These are phyloP conservation scores for Fusarium continuum DNA, from an alignment of 2,329 filamentous ascomycete species.

Conservation along the genomic window DNA sequence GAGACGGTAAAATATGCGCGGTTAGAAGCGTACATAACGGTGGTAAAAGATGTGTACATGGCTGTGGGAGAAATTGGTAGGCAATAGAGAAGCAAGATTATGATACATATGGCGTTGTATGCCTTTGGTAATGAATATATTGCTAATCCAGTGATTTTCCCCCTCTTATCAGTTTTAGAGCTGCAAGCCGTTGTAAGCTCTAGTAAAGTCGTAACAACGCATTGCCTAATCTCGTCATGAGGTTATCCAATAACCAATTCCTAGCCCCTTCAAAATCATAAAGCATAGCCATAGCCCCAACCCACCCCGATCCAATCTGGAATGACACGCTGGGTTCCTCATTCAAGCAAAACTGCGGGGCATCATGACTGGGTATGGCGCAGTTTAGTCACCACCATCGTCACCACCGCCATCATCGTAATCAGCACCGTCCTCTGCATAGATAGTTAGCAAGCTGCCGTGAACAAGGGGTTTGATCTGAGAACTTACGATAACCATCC, in stretches of 20 bases:
- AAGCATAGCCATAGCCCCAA: conserved; percentile 18
- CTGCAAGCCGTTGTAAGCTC: neutral
- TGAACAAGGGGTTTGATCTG: neutral
- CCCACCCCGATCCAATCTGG: neutral
- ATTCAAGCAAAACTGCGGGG: neutral
- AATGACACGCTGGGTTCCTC: neutral
- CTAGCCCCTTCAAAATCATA: conserved; percentile 3
- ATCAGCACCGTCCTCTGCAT: conserved; percentile 47
- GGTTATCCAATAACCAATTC: conserved; percentile 5
- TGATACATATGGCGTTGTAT: conserved; percentile 6
- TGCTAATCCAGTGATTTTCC: neutral
- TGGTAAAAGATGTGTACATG: neutral
- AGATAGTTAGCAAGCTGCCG: conserved; percentile 25
- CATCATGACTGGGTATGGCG: neutral
- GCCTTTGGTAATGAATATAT: neutral
- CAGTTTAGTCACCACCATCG: conserved; percentile 26
- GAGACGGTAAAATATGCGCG: conserved; percentile 43
- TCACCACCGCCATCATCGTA: conserved; percentile 42
- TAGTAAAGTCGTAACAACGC: neutral
- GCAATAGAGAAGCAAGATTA: conserved; percentile 3
- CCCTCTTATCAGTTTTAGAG: neutral
- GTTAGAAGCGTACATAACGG: neutral
- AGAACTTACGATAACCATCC: conserved; percentile 53
- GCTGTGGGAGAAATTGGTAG: neutral
- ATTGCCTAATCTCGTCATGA: neutral